Conservation (phyloP, 345 rosid genomes). For the Lepidium didymum region DNA sequence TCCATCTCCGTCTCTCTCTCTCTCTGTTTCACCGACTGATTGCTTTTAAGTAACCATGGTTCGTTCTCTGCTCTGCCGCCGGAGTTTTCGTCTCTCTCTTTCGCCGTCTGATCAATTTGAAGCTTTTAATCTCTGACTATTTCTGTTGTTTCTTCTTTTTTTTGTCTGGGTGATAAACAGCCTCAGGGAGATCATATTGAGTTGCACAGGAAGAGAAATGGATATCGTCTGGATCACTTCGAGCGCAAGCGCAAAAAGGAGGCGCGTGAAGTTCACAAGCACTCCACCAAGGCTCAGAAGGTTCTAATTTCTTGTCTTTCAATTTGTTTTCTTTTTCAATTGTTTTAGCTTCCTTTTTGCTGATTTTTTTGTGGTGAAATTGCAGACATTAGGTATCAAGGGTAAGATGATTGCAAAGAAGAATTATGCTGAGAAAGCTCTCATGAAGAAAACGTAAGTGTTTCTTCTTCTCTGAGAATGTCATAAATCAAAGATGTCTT, state of each 20-base stretch:
- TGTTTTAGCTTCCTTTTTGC: not conserved
- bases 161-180: conserved; percentile 28
- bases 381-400: conserved; percentile 61
- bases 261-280: conserved; percentile 86
- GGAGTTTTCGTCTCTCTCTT: not conserved
- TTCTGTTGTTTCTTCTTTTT: not conserved
- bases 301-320: conserved; percentile 14
- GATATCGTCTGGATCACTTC: conserved; percentile 65
- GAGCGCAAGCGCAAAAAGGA: conserved; percentile 91
- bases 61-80: conserved; percentile 14
- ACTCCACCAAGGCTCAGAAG: conserved; percentile 61
- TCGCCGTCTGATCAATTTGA: not conserved
- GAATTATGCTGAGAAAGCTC: conserved; percentile 65
- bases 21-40: not conserved
- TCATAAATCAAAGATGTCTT: not conserved
- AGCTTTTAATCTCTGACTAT: not conserved
- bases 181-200: conserved; percentile 97
- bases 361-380: not conserved
- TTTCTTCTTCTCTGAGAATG: not conserved
- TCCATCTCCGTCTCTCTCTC: not conserved
- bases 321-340: not conserved
- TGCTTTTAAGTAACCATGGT: conserved; percentile 21
- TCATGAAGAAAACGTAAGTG: conserved; percentile 70
- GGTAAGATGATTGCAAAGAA: conserved; percentile 80
- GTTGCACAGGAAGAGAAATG: conserved; percentile 71